phyloP scores from a whole-genome alignment of 768 basidiomycete species.

The Exidia glandulosa region DNA sequence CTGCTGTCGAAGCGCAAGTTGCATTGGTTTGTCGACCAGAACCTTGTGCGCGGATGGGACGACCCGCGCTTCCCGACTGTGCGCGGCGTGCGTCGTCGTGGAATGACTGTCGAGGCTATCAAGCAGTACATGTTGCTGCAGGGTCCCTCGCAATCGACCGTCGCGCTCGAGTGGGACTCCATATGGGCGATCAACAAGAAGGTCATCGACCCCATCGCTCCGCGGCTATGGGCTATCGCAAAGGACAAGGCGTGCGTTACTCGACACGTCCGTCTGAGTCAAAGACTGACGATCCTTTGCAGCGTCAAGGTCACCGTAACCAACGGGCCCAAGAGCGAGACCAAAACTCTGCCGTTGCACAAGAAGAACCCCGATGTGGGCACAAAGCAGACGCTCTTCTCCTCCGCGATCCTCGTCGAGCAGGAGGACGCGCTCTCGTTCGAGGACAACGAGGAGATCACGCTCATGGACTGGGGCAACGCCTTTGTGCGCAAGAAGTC shows the following conservation, averaged over 20 bases:
- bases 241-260: slow-evolving; percentile 53
- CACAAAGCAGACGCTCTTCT: slow-evolving; percentile 79
- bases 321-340: slow-evolving; percentile 48
- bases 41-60: slow-evolving; percentile 90
- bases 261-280: neutral
- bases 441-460: slow-evolving; percentile 91
- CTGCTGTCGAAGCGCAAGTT: slow-evolving; percentile 94
- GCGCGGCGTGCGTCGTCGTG: slow-evolving; percentile 89
- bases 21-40: slow-evolving; percentile 89
- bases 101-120: slow-evolving; percentile 92
- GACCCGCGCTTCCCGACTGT: slow-evolving; percentile 99
- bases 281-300: neutral
- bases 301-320: slow-evolving; percentile 80
- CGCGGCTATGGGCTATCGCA: slow-evolving; percentile 78
- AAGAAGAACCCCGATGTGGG: slow-evolving; percentile 95
- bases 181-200: slow-evolving; percentile 97
- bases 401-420: slow-evolving; percentile 71
- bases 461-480: slow-evolving; percentile 99
- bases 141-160: slow-evolving; percentile 88
- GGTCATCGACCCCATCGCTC: slow-evolving; percentile 90
- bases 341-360: slow-evolving; percentile 72
- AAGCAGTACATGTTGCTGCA: slow-evolving; percentile 92
- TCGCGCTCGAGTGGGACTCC: slow-evolving; percentile 95
- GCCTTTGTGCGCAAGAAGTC: slow-evolving; percentile 78
- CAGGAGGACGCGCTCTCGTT: slow-evolving; percentile 89